These are phyloP conservation scores for Amphibolis antarctica DNA, from an alignment of 106 monocot species.

Conservation along the genomic window DNA sequence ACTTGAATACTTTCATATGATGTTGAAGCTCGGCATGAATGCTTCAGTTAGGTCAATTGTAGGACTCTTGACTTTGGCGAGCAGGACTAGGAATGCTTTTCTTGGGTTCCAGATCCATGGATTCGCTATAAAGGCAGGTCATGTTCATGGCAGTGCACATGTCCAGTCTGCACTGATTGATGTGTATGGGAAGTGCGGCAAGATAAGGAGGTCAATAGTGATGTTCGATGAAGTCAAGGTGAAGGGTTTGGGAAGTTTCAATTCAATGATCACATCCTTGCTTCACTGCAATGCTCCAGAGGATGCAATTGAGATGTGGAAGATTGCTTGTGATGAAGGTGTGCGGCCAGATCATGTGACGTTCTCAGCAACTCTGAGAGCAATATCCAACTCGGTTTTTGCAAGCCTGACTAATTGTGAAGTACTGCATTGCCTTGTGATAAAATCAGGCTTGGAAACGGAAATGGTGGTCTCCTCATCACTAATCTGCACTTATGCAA, in stretches of 20 bases:
- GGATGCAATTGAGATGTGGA: slow-evolving; percentile 15
- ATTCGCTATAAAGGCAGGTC: slow-evolving; percentile 7
- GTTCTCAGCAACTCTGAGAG: slow-evolving; percentile 9
- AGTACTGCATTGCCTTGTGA: slow-evolving; percentile 9
- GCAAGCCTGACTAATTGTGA: slow-evolving; percentile 2
- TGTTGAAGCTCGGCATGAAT: slow-evolving; percentile 16
- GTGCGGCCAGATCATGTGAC: slow-evolving; percentile 14
- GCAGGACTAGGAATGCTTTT: slow-evolving; percentile 1
- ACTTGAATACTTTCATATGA: slow-evolving; percentile 5
- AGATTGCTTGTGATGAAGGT: slow-evolving; percentile 7
- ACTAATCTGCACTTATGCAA: slow-evolving; percentile 16
- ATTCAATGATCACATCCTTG: slow-evolving; percentile 18
- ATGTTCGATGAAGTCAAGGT: slow-evolving; percentile 9
- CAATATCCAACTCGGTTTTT: slow-evolving; percentile 2
- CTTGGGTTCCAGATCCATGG: slow-evolving; percentile 15
- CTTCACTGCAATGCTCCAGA: slow-evolving; percentile 7
- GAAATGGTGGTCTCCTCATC: slow-evolving; percentile 14
- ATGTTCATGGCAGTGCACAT: slow-evolving; percentile 2
- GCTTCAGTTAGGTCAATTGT: slow-evolving; percentile 18
- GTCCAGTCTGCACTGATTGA: slow-evolving; percentile 22
- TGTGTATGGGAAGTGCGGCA: slow-evolving; percentile 18
- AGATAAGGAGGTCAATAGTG: neutral
- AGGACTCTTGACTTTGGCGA: slow-evolving; percentile 7
- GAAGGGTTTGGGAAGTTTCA: slow-evolving; percentile 12
- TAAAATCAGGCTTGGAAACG: slow-evolving; percentile 11